phyloP scores from a whole-genome alignment of 192 early-diverging fungal genomes.

The Kappamyces sp. region DNA sequence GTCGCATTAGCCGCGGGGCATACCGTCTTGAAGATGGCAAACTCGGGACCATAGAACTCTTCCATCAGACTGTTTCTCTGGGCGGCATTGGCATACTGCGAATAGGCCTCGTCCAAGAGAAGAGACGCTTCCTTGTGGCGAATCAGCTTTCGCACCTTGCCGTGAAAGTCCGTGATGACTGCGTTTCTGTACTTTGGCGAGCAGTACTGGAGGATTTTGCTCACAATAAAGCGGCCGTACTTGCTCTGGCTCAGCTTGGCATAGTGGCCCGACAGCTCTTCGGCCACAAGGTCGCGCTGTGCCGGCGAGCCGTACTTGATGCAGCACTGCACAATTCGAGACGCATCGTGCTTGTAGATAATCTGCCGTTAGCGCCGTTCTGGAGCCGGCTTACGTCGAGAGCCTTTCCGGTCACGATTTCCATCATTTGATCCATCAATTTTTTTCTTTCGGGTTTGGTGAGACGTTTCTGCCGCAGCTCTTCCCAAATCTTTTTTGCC shows the following conservation, averaged over 20 bases:
- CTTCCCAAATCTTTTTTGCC: conserved; percentile 83
- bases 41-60: conserved; percentile 94
- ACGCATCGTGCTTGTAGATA: conserved; percentile 93
- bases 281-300: conserved; percentile 73
- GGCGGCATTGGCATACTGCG: conserved; percentile 67
- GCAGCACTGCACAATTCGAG: conserved; percentile 83
- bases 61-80: conserved; percentile 71
- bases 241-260: conserved; percentile 64
- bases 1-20: background rate
- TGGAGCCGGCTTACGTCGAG: conserved; percentile 45
- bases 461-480: conserved; percentile 67
- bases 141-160: conserved; percentile 75
- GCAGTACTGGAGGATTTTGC: conserved; percentile 81
- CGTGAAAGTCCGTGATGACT: conserved; percentile 76
- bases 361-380: conserved; percentile 32
- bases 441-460: conserved; percentile 51
- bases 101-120: conserved; percentile 81
- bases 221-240: conserved; percentile 87
- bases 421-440: conserved; percentile 80
- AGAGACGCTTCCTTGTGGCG: conserved; percentile 82
- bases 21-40: conserved; percentile 67
- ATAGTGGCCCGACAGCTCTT: conserved; percentile 73
- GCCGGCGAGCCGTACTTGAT: conserved; percentile 79
- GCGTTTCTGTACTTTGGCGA: conserved; percentile 57
- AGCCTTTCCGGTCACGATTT: conserved; percentile 68